These are phyloP conservation scores for Ceratocystis ficicola DNA, from an alignment of 2,329 filamentous ascomycete genomes.

Conservation along the genomic window DNA sequence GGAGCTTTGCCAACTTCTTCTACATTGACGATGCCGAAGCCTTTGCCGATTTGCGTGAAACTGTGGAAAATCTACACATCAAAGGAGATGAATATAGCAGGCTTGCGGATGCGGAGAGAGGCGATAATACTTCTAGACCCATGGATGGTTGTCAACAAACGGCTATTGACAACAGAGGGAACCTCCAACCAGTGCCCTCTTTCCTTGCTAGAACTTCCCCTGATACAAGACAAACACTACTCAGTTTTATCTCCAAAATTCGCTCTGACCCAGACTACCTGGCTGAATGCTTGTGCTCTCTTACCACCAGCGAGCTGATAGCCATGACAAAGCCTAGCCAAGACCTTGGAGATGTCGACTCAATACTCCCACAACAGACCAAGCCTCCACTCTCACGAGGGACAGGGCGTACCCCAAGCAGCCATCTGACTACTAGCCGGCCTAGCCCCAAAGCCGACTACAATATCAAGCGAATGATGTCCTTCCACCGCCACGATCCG, in stretches of 20 bases:
- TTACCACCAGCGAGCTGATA: slow-evolving; percentile 65
- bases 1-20: slow-evolving; percentile 66
- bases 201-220: slow-evolving; percentile 64
- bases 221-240: slow-evolving; percentile 59
- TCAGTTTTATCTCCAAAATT: slow-evolving; percentile 69
- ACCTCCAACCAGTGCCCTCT: slow-evolving; percentile 31
- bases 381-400: slow-evolving; percentile 38
- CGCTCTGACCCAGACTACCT: slow-evolving; percentile 81
- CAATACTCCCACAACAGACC: slow-evolving; percentile 58
- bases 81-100: slow-evolving; percentile 62
- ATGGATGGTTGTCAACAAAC: slow-evolving; percentile 33
- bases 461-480: slow-evolving; percentile 65
- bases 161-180: not conserved
- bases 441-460: slow-evolving; percentile 33
- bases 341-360: slow-evolving; percentile 68
- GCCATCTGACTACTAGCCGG: slow-evolving; percentile 1
- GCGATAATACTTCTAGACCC: slow-evolving; percentile 45
- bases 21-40: slow-evolving; percentile 65
- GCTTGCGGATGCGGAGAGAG: slow-evolving; percentile 59
- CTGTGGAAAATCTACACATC: slow-evolving; percentile 65
- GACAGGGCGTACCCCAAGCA: slow-evolving; percentile 27
- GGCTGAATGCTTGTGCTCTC: slow-evolving; percentile 63
- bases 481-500: slow-evolving; percentile 79
- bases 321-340: slow-evolving; percentile 68
- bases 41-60: slow-evolving; percentile 63